Conservation (phyloP, 1,284 basidiomycete species). For the Melampsora abietis-canadensis region DNA sequence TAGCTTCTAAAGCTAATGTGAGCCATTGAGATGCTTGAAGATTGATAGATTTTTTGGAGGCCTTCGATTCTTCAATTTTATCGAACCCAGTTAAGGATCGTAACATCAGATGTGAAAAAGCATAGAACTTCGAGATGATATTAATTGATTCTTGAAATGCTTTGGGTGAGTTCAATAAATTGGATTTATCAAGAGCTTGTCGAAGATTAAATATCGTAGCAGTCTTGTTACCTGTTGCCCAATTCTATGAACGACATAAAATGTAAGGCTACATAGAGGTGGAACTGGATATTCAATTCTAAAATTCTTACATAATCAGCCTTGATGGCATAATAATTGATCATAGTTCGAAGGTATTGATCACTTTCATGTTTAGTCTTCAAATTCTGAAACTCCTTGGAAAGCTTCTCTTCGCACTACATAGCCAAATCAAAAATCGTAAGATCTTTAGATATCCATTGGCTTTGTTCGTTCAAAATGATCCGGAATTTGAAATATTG, state of each 20-base stretch:
- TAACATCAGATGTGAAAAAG: constrained; percentile 19
- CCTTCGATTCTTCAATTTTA: background rate
- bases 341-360: constrained; percentile 12
- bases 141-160: constrained; percentile 18
- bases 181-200: constrained; percentile 13
- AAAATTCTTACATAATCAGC: constrained; percentile 31
- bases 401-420: constrained; percentile 7
- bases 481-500: background rate
- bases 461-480: background rate
- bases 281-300: no score
- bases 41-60: constrained; percentile 1
- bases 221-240: constrained; percentile 40
- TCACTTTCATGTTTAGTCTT: background rate
- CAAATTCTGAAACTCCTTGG: background rate
- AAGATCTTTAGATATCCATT: background rate
- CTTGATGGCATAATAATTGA: constrained; percentile 24
- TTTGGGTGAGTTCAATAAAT: background rate
- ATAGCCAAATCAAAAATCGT: background rate
- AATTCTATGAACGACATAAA: constrained; percentile 22
- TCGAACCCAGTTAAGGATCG: background rate
- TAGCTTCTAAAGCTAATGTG: constrained; percentile 20
- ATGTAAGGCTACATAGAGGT: background rate
- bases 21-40: constrained; percentile 40
- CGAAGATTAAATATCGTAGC: constrained; percentile 37
- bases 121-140: constrained; percentile 29